Evolutionary conservation across 2,329 filamentous ascomycete genomes (phyloP), one percentile per base, ranked within the genome.

Genomic region (Pseudogymnoascus sp.): DNA sequence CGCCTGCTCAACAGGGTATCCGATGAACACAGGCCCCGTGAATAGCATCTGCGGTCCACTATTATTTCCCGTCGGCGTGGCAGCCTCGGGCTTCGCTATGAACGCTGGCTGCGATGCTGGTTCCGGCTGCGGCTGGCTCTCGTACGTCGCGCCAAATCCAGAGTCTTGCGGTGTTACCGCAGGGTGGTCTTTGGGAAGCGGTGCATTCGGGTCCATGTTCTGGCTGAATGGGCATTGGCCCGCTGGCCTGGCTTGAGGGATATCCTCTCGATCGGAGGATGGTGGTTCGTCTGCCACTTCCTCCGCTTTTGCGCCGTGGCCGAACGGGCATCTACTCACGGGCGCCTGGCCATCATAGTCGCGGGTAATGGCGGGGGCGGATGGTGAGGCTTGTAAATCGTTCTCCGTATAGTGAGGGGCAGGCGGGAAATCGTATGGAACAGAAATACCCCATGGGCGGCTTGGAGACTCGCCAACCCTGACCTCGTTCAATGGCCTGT

Each of bases 401-500:
- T 74, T 72, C 11, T 73, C 71, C 8, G 28, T 36, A 11, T 57
- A 36, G 16, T 36, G 72, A 23, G 74, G 71, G 48, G 73, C 69
- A 57, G 74, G 70, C 16, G 73, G 68, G 64, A 83, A 79, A 67
- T 83, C 79, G 39, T 85, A 75, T 2, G 93, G 93, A 0, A 97
- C 88, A 4, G 86, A 85, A 62, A 97, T 96, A 5, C 93, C 93
- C 93, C 93, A 97, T 13, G 93, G 93, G 51, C 93, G 83, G 75
- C 90, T 96, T 4, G 93, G 93, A 13, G 91, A 96, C 76, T 98
- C 93, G 48, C 93, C 93, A 21, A 98, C 87, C n/a, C 93, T 84
- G 8, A 98, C 85, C 70, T 97, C 93, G 73, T 93, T 91, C 62
- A 98, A 76, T 0, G 90, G 87, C 51, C 93, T 85, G 69, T 96